Evolutionary conservation across 2,329 filamentous ascomycete species (phyloP), one percentile per base, ranked within the genome.

Genomic region (Cladophialophora yegresii): DNA sequence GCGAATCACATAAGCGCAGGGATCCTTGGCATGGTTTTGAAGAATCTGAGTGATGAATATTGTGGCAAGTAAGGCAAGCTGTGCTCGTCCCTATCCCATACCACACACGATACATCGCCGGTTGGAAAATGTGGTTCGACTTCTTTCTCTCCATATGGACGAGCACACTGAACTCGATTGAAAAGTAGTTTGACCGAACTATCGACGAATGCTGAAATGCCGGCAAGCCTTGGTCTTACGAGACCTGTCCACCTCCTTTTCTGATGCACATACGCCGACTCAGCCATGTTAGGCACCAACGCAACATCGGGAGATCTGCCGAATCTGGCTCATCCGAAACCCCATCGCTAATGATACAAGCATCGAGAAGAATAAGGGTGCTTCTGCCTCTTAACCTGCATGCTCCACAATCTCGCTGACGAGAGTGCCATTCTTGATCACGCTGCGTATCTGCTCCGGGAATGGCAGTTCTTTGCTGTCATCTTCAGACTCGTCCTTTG

Each of bases 331-430:
- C 55, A 49, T 13, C 55, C 55, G 22, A 28, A 59, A 59, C 57
- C 63, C 40, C 32, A 26, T 60, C 63, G 63, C 63, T 65, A 65
- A 65, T 59, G 49, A 62, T 65, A 65, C 63, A 65, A 28, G 36
- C 28, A 57, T 47, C 20, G 56, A 61, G 26, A 49, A 60, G 47
- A 50, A 40, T 23, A 32, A 13, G 9, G 22, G 50, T 32, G 8
- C 32, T 20, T 20, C 40, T 32, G 8, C 32, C 12, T 20, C 40
- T 53, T 36, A 97, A 62, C 93, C 93, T 68, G 90, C 87, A 79
- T 98, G 93, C 73, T 95, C 92, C 20, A 99, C 95, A 76, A 99
- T 98, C 83, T 98, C 93, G 74, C 87, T 96, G 30, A 93, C 85
- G 68, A 98, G 75, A 69, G 89, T 87, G 23, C 91, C 90, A 77